Conservation (phyloP, 768 basidiomycete genomes). For the Boletus rex-veris region DNA sequence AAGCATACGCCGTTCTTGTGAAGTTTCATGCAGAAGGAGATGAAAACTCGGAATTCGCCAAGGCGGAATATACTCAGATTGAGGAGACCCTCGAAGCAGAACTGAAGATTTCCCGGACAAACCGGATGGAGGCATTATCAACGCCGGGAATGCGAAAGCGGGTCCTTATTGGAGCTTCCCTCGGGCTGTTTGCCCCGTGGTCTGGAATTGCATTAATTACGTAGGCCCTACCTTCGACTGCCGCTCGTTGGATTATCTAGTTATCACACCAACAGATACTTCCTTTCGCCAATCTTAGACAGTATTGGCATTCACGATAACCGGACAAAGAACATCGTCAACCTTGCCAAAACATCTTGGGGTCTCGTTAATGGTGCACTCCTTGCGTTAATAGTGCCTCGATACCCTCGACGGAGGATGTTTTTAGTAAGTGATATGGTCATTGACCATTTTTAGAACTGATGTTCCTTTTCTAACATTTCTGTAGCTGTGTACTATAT, state of each 20-base stretch:
- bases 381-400: constrained; percentile 3
- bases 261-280: constrained; percentile 4
- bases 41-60: constrained; percentile 48
- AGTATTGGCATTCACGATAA: constrained; percentile 22
- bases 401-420: constrained; percentile 16
- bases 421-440: constrained; percentile 10
- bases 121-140: not conserved
- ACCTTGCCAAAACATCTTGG: constrained; percentile 13
- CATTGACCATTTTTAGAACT: not conserved
- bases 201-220: constrained; percentile 8
- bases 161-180: constrained; percentile 5
- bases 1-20: constrained; percentile 45
- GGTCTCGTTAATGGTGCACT: constrained; percentile 2
- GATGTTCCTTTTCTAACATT: not conserved
- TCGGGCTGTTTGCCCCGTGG: constrained; percentile 15
- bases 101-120: not conserved
- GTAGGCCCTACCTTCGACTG: not conserved
- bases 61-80: constrained; percentile 56
- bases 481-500: constrained; percentile 11
- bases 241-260: not conserved
- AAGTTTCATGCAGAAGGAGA: constrained; percentile 65
- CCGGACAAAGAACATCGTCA: constrained; percentile 15
- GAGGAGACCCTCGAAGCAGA: constrained; percentile 46
- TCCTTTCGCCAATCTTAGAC: constrained; percentile 13
- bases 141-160: constrained; percentile 17